These are phyloP conservation scores for Monascus ruber DNA, from an alignment of 2,329 filamentous ascomycete species.

Conservation along the genomic window DNA sequence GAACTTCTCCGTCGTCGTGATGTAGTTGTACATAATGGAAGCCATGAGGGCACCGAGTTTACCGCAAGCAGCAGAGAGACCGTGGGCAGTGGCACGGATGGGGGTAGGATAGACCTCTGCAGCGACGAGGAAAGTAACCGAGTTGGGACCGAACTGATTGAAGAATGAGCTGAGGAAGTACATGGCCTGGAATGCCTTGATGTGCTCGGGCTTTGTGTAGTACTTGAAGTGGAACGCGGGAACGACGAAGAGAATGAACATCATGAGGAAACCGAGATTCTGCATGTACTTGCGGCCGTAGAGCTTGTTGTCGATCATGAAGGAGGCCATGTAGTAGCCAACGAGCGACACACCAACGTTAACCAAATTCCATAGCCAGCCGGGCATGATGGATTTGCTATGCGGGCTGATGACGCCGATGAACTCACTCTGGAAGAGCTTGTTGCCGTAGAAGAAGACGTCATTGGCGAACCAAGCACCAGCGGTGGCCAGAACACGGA, in stretches of 20 bases:
- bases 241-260: constrained; percentile 86
- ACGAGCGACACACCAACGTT: constrained; percentile 77
- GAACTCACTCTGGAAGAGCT: constrained; percentile 88
- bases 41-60: constrained; percentile 82
- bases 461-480: constrained; percentile 93
- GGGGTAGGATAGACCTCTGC: constrained; percentile 95
- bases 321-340: constrained; percentile 82
- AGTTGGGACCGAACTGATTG: constrained; percentile 97
- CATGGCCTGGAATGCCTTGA: constrained; percentile 93
- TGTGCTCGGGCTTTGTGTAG: constrained; percentile 59
- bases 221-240: constrained; percentile 81
- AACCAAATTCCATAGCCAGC: constrained; percentile 85
- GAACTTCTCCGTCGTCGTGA: constrained; percentile 72
- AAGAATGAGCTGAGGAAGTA: constrained; percentile 98
- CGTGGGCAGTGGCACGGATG: constrained; percentile 88
- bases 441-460: constrained; percentile 98
- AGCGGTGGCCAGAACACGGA: constrained; percentile 74
- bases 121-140: constrained; percentile 88
- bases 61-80: constrained; percentile 82
- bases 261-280: constrained; percentile 83
- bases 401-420: constrained; percentile 66
- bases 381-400: constrained; percentile 64
- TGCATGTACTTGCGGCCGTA: constrained; percentile 96
- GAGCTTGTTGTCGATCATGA: constrained; percentile 90
- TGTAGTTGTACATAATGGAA: constrained; percentile 90